A percentile compares a stretch with the other conserved stretches of the same genome.
These are phyloP conservation scores for Cryptococcus jaspeensis DNA, from an alignment of 1,284 basidiomycete genomes.

Conservation along the genomic window DNA sequence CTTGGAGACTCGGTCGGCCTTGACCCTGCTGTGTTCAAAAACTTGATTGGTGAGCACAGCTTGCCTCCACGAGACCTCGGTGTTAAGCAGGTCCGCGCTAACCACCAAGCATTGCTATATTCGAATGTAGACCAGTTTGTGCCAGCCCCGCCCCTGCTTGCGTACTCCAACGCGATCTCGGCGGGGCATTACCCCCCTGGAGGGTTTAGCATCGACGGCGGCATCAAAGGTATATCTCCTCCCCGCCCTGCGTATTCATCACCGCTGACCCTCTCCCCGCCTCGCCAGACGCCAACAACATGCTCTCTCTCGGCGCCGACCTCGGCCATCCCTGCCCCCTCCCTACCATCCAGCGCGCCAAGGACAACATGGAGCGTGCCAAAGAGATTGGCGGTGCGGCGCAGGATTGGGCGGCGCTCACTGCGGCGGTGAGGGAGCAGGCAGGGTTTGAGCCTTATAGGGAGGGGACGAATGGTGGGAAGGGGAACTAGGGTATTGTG, in stretches of 20 bases:
- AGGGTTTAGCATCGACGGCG: conserved; percentile 37
- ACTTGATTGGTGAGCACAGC: conserved; percentile 11
- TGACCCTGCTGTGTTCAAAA: conserved; percentile 18
- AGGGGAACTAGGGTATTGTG: not conserved
- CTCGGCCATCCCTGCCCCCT: conserved; percentile 27
- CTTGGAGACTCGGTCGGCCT: conserved; percentile 37
- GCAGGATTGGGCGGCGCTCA: conserved; percentile 31
- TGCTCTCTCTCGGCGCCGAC: conserved; percentile 24
- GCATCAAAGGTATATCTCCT: conserved; percentile 35
- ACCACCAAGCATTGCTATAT: not conserved
- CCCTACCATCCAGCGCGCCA: conserved; percentile 30
- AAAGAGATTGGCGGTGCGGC: conserved; percentile 24
- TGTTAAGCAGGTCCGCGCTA: not conserved
- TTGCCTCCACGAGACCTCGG: not conserved
- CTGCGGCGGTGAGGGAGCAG: conserved; percentile 21
- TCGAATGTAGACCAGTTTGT: conserved; percentile 27
- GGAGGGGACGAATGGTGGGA: conserved; percentile 15
- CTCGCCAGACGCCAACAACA: conserved; percentile 23
- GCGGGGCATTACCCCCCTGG: conserved; percentile 30
- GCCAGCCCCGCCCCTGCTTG: conserved; percentile 37
- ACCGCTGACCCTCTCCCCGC: not conserved
- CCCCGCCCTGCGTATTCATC: not conserved
- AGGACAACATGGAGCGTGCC: conserved; percentile 28
- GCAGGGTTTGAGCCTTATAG: conserved; percentile 26
- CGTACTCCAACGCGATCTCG: conserved; percentile 43